Base-by-base conservation (phyloP, 495 filamentous ascomycete genomes). In the Hypoxylon cercidicola region DNA sequence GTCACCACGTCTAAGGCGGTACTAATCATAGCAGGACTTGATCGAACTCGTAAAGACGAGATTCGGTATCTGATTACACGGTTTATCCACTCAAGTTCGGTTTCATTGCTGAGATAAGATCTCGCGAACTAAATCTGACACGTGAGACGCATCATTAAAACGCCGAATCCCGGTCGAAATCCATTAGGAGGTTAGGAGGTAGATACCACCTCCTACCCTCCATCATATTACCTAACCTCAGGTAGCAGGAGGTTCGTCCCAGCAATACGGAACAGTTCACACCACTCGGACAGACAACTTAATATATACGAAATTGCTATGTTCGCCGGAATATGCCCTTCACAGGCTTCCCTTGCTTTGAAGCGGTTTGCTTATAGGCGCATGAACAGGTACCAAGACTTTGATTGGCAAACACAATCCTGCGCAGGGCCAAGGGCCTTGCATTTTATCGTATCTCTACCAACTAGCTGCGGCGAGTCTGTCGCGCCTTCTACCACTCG, bases 131-230 rank as follows among this genome's bases (percentile, higher is more conserved):
- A 32, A 7, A 32, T 32, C 3, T 28, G 5, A 32, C 47, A 39
- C 28, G 28, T 37, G 48, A 46, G 41, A 49, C 62, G 62, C 62
- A 65, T 65, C 30, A 65, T 60, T 60, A 16, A 65, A 60, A 65
- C 35, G 49, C 62, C 62, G 62, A 41, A 43, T 41, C 3, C 62
- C 55, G 55, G 18, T 50, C 2, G 10, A 39, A 37, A 43, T 35
- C 30, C 30, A n/a, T n/a, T n/a, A n/a, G n/a, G n/a, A n/a, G n/a
- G n/a, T n/a, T n/a, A n/a, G n/a, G n/a, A n/a, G n/a, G 23, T 25
- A 25, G 23, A 5, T 25, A 25, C 23, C n/a, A n/a, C n/a, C n/a
- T n/a, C n/a, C n/a, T n/a, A n/a, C n/a, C n/a, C n/a, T n/a, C n/a
- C n/a, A n/a, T n/a, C n/a, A n/a, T n/a, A n/a, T n/a, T n/a, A 25